Conservation (phyloP, 805 yeast genomes). For the Saccharomycopsis amapae region DNA sequence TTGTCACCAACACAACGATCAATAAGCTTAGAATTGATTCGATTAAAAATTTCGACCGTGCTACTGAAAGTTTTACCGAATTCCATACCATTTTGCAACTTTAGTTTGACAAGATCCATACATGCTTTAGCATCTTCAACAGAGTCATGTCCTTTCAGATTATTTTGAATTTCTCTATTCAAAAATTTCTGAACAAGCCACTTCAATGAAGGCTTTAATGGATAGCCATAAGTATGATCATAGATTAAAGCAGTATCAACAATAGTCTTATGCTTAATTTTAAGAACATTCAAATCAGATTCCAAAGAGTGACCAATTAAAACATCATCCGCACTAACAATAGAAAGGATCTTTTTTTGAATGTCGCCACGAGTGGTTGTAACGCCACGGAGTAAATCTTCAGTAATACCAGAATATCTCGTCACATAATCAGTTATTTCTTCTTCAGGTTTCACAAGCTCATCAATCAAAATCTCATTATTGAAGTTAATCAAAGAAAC, state of each 20-base stretch:
- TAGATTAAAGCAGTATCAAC: slow-evolving; percentile 75
- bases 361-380: slow-evolving; percentile 61
- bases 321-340: slow-evolving; percentile 54
- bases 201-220: slow-evolving; percentile 69
- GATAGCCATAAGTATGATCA: slow-evolving; percentile 81
- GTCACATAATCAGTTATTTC: slow-evolving; percentile 78
- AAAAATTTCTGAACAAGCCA: slow-evolving; percentile 58
- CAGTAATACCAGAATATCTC: slow-evolving; percentile 79
- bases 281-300: slow-evolving; percentile 67
- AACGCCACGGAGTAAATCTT: slow-evolving; percentile 52
- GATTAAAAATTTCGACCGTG: slow-evolving; percentile 36
- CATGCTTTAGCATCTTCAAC: slow-evolving; percentile 80
- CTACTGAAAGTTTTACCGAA: slow-evolving; percentile 47
- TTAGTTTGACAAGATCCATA: slow-evolving; percentile 64
- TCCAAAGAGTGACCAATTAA: slow-evolving; percentile 88
- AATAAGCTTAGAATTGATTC: slow-evolving; percentile 28
- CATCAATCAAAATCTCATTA: slow-evolving; percentile 56
- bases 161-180: slow-evolving; percentile 53
- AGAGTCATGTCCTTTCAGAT: slow-evolving; percentile 67
- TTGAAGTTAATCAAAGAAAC: slow-evolving; percentile 65
- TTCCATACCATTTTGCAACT: slow-evolving; percentile 55
- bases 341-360: slow-evolving; percentile 45
- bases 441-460: slow-evolving; percentile 69
- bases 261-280: slow-evolving; percentile 61
- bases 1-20: not conserved